Evolutionary conservation across 495 filamentous ascomycete species (phyloP), one percentile per base, ranked within the genome.

Genomic region (Cryomyces minteri): DNA sequence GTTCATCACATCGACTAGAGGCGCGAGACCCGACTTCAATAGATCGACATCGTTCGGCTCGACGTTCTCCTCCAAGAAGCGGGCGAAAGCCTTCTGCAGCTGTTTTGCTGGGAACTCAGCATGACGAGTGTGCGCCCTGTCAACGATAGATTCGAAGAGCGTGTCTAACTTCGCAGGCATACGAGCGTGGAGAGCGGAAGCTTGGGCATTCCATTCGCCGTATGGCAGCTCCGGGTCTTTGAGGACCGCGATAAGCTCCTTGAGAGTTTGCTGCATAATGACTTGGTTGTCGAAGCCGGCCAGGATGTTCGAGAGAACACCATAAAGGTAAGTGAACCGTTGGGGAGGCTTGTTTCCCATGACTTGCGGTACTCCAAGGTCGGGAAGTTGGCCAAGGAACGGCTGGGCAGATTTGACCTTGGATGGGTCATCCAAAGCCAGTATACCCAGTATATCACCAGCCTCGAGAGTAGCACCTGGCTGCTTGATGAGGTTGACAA

Each of bases 401-500:
- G 90, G 81, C 59, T 93, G 82, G 10, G 90, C 92, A 51, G 93
- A 88, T 71, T 96, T 94, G 58, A 99, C 87, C 51, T 86, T 84
- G 40, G 83, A 84, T 9, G 90, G 92, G 59, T 99, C 90, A 62
- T 99, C 90, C 44, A 99, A 70, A 52, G 88, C 80, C 28, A 99
- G 76, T 49, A 99, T 94, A 66, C 87, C 90, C n/a, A 99, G 78
- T 49, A 96, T 96, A 55, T 99, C 90, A 58, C 90, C 90, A 55
- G 90, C 90, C 63, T 95, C 87, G 32, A 99, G 80, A n/a, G 86
- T 90, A 14, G 90, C 84, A 54, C 90, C 90, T 44, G 92, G 92
- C 67, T 96, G 90, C 76, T 99, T 99, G 70, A 99, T 94, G 55
- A 96, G 72, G 66, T 95, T 88, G 40, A 99, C 92, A 45, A 88